Evolutionary conservation across 2,329 filamentous ascomycete species (phyloP), one percentile per base, ranked within the genome.

Genomic region (Proliferodiscus dingleyae): DNA sequence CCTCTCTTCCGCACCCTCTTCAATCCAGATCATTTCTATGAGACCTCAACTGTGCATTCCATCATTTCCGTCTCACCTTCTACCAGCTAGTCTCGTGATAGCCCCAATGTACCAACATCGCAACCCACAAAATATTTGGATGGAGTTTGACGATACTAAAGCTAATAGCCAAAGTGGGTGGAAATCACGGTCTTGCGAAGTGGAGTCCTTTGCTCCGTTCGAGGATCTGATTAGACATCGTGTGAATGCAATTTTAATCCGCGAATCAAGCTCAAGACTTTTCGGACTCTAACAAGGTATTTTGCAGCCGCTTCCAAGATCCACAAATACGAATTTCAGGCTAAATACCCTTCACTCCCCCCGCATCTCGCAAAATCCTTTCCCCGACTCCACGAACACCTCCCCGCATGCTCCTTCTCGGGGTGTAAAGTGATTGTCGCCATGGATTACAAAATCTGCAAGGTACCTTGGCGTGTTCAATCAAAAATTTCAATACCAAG

Each of bases 331-430:
- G 5, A 32, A 11, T 13, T 56, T 59, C 43, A 60, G 56, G 52
- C 57, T 60, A 50, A 59, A 57, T 47, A n/a, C n/a, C n/a, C n/a
- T n/a, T n/a, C n/a, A n/a, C 32, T 23, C 21, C 30, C 38, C 22
- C 37, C 21, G 16, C 37, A 52, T 52, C 55, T 57, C 55, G 58
- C 57, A 47, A 55, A 43, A 57, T 56, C 41, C n/a, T 49, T 55
- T 43, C 53, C 33, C 51, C 54, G 52, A 46, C 43, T 32, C 15
- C 10, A 29, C 33, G 6, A 22, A 49, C 32, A 30, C 46, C 41
- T 38, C 23, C 33, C 40, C 18, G 16, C 16, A 23, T 24, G 10
- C 24, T 38, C 21, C 22, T 29, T 18, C 32, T 41, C 13, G 16
- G 21, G 21, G 29, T 10, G n/a, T 13, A 15, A 26, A 6, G 9